Conservation (phyloP, 192 early-diverging fungal genomes). For the Allomyces arbusculus region DNA sequence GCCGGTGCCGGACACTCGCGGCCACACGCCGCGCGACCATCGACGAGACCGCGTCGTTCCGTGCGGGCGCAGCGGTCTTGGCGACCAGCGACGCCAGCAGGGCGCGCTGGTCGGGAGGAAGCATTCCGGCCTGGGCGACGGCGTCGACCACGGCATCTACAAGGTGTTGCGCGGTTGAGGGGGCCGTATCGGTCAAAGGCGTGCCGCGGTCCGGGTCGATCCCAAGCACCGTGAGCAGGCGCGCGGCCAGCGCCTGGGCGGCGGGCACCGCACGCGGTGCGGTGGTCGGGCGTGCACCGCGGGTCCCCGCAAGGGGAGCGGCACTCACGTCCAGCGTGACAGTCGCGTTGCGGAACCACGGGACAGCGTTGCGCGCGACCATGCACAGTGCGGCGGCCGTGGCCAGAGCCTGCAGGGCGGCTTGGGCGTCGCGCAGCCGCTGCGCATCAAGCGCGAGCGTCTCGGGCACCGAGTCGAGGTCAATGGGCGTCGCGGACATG, state of each 20-base stretch:
- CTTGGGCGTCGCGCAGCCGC: constrained; percentile 42
- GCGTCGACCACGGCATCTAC: neutral
- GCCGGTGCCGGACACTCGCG: constrained; percentile 7
- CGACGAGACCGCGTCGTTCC: constrained; percentile 27
- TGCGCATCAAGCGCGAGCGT: constrained; percentile 46
- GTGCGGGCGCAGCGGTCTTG: constrained; percentile 19
- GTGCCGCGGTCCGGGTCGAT: constrained; percentile 8
- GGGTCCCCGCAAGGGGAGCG: constrained; percentile 13
- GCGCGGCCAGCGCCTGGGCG: constrained; percentile 6
- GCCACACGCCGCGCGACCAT: constrained; percentile 28
- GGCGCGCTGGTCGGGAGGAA: neutral
- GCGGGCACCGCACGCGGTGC: constrained; percentile 13
- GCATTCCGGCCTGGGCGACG: neutral
- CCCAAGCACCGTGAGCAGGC: constrained; percentile 6
- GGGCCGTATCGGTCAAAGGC: neutral
- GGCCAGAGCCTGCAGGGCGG: constrained; percentile 44
- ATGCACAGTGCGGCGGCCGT: constrained; percentile 47
- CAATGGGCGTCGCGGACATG: constrained; percentile 18
- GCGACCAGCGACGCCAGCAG: constrained; percentile 19
- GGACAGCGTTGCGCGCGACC: constrained; percentile 39
- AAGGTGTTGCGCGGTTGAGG: constrained; percentile 10
- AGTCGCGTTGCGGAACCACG: constrained; percentile 12
- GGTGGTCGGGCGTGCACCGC: constrained; percentile 9
- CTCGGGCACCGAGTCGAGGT: constrained; percentile 30
- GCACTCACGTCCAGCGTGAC: constrained; percentile 6